A percentile compares a stretch with the other conserved stretches of the same genome.
Evolutionary conservation across 2,329 filamentous ascomycete genomes (phyloP).

Genomic region (Phyllosticta capitalensis): DNA sequence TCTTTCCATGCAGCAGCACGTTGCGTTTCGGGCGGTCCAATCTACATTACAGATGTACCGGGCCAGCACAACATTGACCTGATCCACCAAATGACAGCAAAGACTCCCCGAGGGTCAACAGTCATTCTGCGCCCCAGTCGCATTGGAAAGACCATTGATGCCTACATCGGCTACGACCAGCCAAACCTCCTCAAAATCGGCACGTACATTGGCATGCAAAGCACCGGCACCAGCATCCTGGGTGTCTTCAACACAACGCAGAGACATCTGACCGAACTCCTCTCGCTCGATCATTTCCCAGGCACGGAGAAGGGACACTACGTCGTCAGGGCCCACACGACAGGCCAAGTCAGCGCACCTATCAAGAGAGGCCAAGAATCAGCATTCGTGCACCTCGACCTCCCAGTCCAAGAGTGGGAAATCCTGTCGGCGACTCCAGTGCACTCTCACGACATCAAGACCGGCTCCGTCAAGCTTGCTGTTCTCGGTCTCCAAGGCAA

Average conservation of each 20-base stretch:
- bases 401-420: constrained; percentile 64
- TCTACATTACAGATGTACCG: constrained; percentile 88
- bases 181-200: constrained; percentile 65
- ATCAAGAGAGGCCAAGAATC: constrained; percentile 36
- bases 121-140: constrained; percentile 72
- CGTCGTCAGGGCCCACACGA: constrained; percentile 62
- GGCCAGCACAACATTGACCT: constrained; percentile 68
- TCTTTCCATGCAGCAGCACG: constrained; percentile 83
- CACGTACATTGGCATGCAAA: constrained; percentile 61
- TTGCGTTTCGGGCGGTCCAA: constrained; percentile 80
- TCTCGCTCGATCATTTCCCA: constrained; percentile 63
- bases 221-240: constrained; percentile 64
- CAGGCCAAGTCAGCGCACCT: constrained; percentile 50
- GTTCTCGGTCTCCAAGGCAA: constrained; percentile 74
- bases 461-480: constrained; percentile 46
- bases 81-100: constrained; percentile 71
- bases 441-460: constrained; percentile 40
- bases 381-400: constrained; percentile 48
- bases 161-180: constrained; percentile 69
- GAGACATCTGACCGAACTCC: constrained; percentile 54
- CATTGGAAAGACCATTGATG: constrained; percentile 60
- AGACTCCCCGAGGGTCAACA: constrained; percentile 56
- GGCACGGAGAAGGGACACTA: constrained; percentile 57
- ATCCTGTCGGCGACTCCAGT: constrained; percentile 69
- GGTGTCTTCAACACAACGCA: constrained; percentile 75